Percentiles rank a stretch among this genome's conserved stretches.
Evolutionary conservation across 2,329 filamentous ascomycete species (phyloP).

Genomic region (Onygenales sp.): DNA sequence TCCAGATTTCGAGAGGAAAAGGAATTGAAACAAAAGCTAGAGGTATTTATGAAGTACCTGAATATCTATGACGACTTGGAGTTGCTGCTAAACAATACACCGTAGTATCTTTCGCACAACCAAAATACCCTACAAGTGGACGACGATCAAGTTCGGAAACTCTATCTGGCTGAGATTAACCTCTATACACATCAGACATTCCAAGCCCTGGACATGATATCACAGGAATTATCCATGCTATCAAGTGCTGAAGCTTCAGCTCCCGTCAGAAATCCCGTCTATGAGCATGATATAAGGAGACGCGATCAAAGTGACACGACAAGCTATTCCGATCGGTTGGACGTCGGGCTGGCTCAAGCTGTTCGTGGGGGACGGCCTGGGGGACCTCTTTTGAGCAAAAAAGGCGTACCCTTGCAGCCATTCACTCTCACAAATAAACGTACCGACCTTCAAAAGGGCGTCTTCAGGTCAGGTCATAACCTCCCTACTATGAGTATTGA

Average conservation of each 20-base stretch:
- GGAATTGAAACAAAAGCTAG: conserved; percentile 71
- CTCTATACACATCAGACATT: conserved; percentile 72
- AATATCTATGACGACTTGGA: not conserved
- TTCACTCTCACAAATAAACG: conserved; percentile 78
- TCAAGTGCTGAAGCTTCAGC: conserved; percentile 53
- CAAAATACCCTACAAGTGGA: conserved; percentile 58
- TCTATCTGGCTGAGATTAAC: conserved; percentile 66
- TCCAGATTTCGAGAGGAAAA: conserved; percentile 77
- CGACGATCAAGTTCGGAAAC: conserved; percentile 70
- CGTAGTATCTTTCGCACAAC: conserved; percentile 50
- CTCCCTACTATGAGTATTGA: conserved; percentile 96
- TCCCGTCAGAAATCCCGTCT: conserved; percentile 27
- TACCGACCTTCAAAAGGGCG: conserved; percentile 64
- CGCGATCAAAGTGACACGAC: conserved; percentile 40
- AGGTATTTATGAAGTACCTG: conserved; percentile 37
- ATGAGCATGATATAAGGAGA: conserved; percentile 29
- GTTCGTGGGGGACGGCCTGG: conserved; percentile 36
- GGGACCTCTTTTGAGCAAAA: conserved; percentile 65
- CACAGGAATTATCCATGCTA: conserved; percentile 75
- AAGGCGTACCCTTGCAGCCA: conserved; percentile 79
- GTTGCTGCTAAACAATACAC: not conserved
- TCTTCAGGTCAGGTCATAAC: conserved; percentile 86
- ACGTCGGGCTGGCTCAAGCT: conserved; percentile 46
- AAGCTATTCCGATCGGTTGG: conserved; percentile 64
- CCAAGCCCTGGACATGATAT: conserved; percentile 76